Conservation (phyloP, 257 asterid genomes). For the Ajuga chamaepitys region DNA sequence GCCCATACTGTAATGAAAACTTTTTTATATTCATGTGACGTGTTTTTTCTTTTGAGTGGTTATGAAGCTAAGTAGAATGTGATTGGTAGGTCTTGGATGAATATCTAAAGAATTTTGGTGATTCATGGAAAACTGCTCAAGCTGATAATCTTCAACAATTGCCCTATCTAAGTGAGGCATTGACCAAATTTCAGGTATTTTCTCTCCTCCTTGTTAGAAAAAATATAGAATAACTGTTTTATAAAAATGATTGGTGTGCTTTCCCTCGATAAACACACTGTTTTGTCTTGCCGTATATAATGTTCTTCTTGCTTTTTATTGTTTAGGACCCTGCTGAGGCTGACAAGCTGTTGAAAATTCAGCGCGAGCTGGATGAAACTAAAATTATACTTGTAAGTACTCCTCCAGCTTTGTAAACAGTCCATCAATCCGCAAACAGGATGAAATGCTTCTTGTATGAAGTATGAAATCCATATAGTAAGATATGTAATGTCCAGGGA, state of each 20-base stretch:
- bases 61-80: not conserved
- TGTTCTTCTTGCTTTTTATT: conserved; percentile 1
- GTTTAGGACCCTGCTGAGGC: conserved; percentile 94
- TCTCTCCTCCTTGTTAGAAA: not conserved
- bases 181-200: conserved; percentile 49
- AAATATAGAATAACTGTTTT: not conserved
- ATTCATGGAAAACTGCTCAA: conserved; percentile 66
- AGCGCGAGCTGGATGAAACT: conserved; percentile 92
- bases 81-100: conserved; percentile 68
- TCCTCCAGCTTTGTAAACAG: conserved; percentile 3
- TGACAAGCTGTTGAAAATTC: conserved; percentile 85
- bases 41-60: not conserved
- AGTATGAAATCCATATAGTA: not conserved
- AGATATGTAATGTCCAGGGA: not conserved
- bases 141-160: conserved; percentile 61
- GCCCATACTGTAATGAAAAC: not conserved
- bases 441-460: not conserved
- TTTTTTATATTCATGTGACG: not conserved
- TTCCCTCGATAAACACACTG: not conserved
- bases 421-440: not conserved
- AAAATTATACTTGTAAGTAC: conserved; percentile 87
- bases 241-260: not conserved
- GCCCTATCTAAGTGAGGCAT: conserved; percentile 72
- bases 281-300: not conserved
- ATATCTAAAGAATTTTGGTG: conserved; percentile 77